Percentiles rank a stretch among this genome's conserved stretches.
These are phyloP conservation scores for Magnaporthiopsis rhizophila DNA, from an alignment of 2,329 filamentous ascomycete genomes.

Conservation along the genomic window DNA sequence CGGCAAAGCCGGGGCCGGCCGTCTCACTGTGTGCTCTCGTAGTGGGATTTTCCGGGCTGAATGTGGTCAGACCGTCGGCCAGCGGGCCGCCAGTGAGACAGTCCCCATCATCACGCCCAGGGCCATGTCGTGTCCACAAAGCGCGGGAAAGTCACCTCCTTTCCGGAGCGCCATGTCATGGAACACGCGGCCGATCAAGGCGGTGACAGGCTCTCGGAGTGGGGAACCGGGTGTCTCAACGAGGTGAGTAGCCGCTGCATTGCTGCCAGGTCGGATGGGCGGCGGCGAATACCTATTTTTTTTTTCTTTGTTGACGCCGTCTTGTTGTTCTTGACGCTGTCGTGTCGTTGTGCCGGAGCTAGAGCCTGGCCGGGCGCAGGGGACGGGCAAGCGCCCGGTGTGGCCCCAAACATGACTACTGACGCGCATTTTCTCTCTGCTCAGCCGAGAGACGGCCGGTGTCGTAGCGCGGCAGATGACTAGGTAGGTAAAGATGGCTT, in stretches of 20 bases:
- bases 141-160: background rate
- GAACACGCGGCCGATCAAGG: background rate
- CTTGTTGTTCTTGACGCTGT: background rate
- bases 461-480: background rate
- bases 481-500: background rate
- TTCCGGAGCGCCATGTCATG: background rate
- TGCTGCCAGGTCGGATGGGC: background rate
- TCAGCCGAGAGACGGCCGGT: background rate
- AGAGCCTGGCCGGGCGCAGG: background rate
- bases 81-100: background rate
- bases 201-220: background rate
- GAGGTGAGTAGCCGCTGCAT: background rate
- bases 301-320: background rate
- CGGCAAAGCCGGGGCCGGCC: background rate
- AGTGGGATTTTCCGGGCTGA: too few relatives aligned
- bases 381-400: background rate
- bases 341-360: background rate
- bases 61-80: too few relatives aligned
- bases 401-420: background rate
- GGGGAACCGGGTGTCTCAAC: background rate
- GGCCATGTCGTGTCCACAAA: background rate
- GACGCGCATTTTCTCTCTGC: background rate
- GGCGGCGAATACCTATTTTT: background rate
- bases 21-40: background rate
- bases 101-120: background rate